Evolutionary conservation across 371 early-diverging fungal genomes (phyloP).

Genomic region (Mucor saturninus): DNA sequence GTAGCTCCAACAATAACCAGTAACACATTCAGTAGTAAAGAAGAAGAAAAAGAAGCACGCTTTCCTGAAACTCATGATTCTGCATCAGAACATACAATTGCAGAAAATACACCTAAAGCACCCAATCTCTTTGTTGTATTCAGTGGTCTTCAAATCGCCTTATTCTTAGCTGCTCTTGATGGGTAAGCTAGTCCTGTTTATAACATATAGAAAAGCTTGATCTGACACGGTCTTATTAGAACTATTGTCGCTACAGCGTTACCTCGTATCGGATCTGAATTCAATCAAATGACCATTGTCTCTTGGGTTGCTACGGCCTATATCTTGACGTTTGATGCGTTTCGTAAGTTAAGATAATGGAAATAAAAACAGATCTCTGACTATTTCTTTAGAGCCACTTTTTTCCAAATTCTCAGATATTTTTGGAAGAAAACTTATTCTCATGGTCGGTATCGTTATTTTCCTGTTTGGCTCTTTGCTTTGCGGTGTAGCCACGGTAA

Average conservation of each 20-base stretch:
- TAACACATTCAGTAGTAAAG: neutral
- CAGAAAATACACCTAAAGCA: slow-evolving; percentile 5
- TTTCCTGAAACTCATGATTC: neutral
- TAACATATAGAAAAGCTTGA: neutral
- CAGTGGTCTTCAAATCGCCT: slow-evolving; percentile 25
- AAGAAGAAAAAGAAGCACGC: neutral
- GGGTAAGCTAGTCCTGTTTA: slow-evolving; percentile 10
- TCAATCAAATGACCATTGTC: slow-evolving; percentile 60
- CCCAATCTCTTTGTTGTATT: slow-evolving; percentile 17
- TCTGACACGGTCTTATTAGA: slow-evolving; percentile 24
- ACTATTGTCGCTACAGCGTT: slow-evolving; percentile 82
- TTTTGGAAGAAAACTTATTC: slow-evolving; percentile 70
- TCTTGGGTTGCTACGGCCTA: slow-evolving; percentile 73
- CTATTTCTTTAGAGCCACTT: slow-evolving; percentile 37
- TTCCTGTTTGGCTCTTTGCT: slow-evolving; percentile 66
- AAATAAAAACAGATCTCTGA: neutral
- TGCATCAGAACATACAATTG: neutral
- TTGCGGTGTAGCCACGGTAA: slow-evolving; percentile 59
- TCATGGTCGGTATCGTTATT: slow-evolving; percentile 56
- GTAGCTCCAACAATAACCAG: slow-evolving; percentile 4
- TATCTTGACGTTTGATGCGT: slow-evolving; percentile 49
- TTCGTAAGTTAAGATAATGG: slow-evolving; percentile 33
- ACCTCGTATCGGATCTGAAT: slow-evolving; percentile 73
- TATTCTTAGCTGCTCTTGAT: slow-evolving; percentile 35
- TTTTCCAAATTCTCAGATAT: slow-evolving; percentile 72